Conservation (phyloP, 2,329 filamentous ascomycete species). For the Arthrobotrys conoides region DNA sequence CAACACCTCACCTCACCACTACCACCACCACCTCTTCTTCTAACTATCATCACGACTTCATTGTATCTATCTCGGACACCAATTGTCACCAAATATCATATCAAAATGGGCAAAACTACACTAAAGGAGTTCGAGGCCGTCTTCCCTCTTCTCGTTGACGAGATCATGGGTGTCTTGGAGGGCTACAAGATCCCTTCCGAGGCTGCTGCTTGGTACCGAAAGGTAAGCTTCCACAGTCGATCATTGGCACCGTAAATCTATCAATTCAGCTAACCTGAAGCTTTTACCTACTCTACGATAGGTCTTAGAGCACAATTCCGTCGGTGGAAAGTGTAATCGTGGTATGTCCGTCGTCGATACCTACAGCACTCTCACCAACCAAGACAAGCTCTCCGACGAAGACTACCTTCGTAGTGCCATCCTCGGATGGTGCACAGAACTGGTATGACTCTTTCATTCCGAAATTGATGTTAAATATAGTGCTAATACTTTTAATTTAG, state of each 20-base stretch:
- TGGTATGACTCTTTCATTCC: conserved; percentile 67
- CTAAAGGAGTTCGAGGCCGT: conserved; percentile 90
- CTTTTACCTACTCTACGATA: conserved; percentile 67
- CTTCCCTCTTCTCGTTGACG: conserved; percentile 85
- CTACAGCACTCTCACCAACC: conserved; percentile 80
- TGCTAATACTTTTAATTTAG: conserved; percentile 32
- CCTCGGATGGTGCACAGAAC: conserved; percentile 96
- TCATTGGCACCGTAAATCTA: conserved; percentile 13
- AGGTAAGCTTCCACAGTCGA: conserved; percentile 71
- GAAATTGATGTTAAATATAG: background rate
- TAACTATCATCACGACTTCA: background rate
- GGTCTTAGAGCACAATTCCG: conserved; percentile 86
- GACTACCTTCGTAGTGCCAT: conserved; percentile 91
- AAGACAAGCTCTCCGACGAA: conserved; percentile 78
- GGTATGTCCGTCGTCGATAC: conserved; percentile 98
- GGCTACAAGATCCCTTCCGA: conserved; percentile 86
- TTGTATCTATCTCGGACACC: background rate
- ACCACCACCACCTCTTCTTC: background rate
- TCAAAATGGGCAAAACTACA: conserved; percentile 72
- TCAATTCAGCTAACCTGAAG: conserved; percentile 32
- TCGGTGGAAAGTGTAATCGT: conserved; percentile 98
- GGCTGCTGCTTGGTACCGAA: conserved; percentile 87
- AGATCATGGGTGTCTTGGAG: conserved; percentile 82
- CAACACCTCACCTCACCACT: conserved; percentile 12
- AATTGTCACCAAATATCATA: conserved; percentile 22